Base-by-base conservation (phyloP, 495 filamentous ascomycete species). In the Penicillium paradoxum region DNA sequence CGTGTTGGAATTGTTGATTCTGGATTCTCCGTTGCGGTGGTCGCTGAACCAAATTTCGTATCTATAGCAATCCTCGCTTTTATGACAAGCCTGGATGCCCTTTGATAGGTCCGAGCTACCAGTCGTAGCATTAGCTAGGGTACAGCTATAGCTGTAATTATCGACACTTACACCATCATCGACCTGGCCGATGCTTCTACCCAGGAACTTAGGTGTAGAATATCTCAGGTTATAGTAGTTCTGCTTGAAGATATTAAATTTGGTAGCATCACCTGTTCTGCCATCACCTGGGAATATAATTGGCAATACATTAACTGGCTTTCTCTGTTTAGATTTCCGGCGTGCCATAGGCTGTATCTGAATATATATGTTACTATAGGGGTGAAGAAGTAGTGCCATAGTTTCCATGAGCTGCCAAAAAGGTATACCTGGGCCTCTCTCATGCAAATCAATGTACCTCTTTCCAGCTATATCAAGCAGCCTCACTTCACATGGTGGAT, bases 201-300 rank as follows among this genome's bases (percentile, higher is more conserved):
- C 62, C n/a, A 36, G 3, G 54, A 68, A 68, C 22, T 61, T 55
- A n/a, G 62, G 54, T 0, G 65, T 44, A 25, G 59, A 65, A n/a
- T 48, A 42, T 19, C 66, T 64, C 49, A 72, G 58, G 54, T 72
- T 72, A 46, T 54, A 63, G 67, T 68, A 71, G 42, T 72, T 73
- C 56, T 76, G 67, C 63, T 69, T 68, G 60, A 68, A 68, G 15
- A 68, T 61, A 21, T 63, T 60, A 39, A 66, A 68, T 51, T 68
- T 68, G 29, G 64, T 64, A 15, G 54, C 41, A 18, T 67, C 66
- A 9, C 63, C 61, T 9, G 53, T 59, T 53, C 67, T 69, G 2
- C 61, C 64, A 33, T 69, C 64, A 25, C 66, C 63, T 69, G 40
- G 13, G 25, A 8, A 24, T 36, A 21, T 10, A n/a, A 15, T 14